Conservation (phyloP, 768 basidiomycete species). For the Boletus vinaceobasis region DNA sequence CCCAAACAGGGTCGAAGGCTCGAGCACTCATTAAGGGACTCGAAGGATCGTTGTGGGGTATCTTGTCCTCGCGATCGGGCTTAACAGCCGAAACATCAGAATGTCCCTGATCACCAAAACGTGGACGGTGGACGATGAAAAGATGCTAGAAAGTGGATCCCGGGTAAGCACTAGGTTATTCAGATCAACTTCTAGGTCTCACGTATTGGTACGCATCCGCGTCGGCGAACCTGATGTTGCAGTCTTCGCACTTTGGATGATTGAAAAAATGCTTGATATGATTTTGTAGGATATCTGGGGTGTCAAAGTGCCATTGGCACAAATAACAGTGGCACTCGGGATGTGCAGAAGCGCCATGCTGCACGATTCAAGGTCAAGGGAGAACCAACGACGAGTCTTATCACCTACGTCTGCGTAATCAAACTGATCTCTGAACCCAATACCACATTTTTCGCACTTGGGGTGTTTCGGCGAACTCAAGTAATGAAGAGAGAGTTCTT, state of each 20-base stretch:
- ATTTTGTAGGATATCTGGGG: slow-evolving; percentile 32
- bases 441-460: slow-evolving; percentile 23
- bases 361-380: slow-evolving; percentile 11
- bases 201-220: slow-evolving; percentile 37
- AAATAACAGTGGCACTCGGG: slow-evolving; percentile 33
- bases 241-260: slow-evolving; percentile 46
- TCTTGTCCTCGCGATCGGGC: not conserved
- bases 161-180: not conserved
- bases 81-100: not conserved
- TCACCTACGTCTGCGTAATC: slow-evolving; percentile 28
- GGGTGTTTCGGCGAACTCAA: slow-evolving; percentile 26
- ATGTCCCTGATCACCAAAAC: slow-evolving; percentile 7
- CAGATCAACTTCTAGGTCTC: slow-evolving; percentile 4
- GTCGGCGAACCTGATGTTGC: slow-evolving; percentile 41
- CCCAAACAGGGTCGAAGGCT: slow-evolving; percentile 23
- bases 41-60: not conserved
- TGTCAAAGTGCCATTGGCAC: slow-evolving; percentile 42
- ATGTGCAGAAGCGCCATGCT: slow-evolving; percentile 32
- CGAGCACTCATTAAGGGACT: slow-evolving; percentile 10
- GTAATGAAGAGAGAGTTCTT: slow-evolving; percentile 26
- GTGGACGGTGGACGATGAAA: slow-evolving; percentile 26
- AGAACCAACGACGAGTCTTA: not conserved
- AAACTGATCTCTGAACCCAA: slow-evolving; percentile 26
- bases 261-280: slow-evolving; percentile 41
- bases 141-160: slow-evolving; percentile 19